A percentile compares a stretch with the other conserved stretches of the same genome.
Conservation (phyloP, 768 basidiomycete genomes). For the Amanita molliuscula region DNA sequence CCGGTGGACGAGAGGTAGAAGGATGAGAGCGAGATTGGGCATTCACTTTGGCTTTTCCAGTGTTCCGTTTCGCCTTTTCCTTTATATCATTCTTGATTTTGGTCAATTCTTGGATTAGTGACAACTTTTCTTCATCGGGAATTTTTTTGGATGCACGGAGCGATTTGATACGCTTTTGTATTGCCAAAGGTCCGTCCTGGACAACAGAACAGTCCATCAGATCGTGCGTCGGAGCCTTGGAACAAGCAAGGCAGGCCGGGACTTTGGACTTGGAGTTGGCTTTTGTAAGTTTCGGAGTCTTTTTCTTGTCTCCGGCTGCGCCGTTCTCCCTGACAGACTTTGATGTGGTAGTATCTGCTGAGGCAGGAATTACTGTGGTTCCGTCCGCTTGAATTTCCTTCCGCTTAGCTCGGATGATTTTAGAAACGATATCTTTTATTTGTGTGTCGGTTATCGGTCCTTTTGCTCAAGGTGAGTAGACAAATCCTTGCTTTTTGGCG, state of each 20-base stretch:
- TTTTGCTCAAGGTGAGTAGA: neutral
- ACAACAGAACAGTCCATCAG: slow-evolving; percentile 41
- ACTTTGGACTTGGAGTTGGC: neutral
- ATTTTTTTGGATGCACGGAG: slow-evolving; percentile 20
- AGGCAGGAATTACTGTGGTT: too few species aligned
- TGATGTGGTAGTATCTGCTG: neutral
- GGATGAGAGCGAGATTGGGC: slow-evolving; percentile 6
- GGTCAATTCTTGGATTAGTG: slow-evolving; percentile 33
- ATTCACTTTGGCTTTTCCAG: slow-evolving; percentile 11
- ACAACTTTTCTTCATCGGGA: slow-evolving; percentile 12
- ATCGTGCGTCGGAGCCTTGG: slow-evolving; percentile 31
- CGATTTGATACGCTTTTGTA: slow-evolving; percentile 36
- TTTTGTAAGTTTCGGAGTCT: neutral
- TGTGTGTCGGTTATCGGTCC: neutral
- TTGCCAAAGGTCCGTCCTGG: slow-evolving; percentile 27
- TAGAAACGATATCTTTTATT: neutral
- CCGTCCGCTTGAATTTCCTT: neutral
- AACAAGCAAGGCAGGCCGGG: slow-evolving; percentile 35
- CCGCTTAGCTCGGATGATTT: neutral
- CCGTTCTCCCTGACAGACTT: neutral
- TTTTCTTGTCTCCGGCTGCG: neutral
- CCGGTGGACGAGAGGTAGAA: slow-evolving; percentile 3
- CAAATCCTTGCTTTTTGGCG: neutral
- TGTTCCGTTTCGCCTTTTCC: slow-evolving; percentile 11
- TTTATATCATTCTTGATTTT: slow-evolving; percentile 20